Conservation (phyloP, 768 basidiomycete genomes). For the Hypsizygus marmoreus region DNA sequence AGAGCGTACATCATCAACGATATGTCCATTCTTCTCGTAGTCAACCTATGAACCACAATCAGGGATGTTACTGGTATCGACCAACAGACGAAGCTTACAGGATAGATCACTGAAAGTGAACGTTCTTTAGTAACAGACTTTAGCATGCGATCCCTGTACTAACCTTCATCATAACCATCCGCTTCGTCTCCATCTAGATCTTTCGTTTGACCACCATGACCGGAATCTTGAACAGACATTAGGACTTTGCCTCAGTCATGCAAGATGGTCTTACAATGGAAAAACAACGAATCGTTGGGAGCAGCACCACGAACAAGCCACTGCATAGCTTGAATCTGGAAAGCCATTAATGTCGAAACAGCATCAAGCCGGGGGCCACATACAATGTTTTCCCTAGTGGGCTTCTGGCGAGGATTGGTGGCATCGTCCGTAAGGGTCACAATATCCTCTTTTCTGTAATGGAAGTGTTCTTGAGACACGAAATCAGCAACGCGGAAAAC, state of each 20-base stretch:
- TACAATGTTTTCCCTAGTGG: conserved; percentile 83
- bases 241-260: background rate
- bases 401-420: conserved; percentile 57
- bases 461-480: conserved; percentile 47
- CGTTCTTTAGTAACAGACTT: background rate
- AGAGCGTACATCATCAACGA: conserved; percentile 84
- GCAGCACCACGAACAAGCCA: conserved; percentile 87
- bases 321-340: conserved; percentile 74
- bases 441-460: conserved; percentile 79
- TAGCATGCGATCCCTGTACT: conserved; percentile 1
- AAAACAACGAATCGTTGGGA: conserved; percentile 86
- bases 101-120: conserved; percentile 72
- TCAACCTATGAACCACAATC: conserved; percentile 37
- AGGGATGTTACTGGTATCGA: background rate
- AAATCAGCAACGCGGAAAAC: background rate
- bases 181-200: conserved; percentile 83
- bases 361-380: conserved; percentile 19
- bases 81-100: conserved; percentile 60
- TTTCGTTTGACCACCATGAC: conserved; percentile 90
- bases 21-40: conserved; percentile 63
- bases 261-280: conserved; percentile 69
- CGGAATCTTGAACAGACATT: conserved; percentile 60
- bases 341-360: conserved; percentile 1
- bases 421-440: conserved; percentile 84
- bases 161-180: conserved; percentile 84